Percentiles rank a stretch among this genome's conserved stretches.
These are phyloP conservation scores for Articulospora tetracladia DNA, from an alignment of 495 filamentous ascomycete genomes.

Conservation along the genomic window DNA sequence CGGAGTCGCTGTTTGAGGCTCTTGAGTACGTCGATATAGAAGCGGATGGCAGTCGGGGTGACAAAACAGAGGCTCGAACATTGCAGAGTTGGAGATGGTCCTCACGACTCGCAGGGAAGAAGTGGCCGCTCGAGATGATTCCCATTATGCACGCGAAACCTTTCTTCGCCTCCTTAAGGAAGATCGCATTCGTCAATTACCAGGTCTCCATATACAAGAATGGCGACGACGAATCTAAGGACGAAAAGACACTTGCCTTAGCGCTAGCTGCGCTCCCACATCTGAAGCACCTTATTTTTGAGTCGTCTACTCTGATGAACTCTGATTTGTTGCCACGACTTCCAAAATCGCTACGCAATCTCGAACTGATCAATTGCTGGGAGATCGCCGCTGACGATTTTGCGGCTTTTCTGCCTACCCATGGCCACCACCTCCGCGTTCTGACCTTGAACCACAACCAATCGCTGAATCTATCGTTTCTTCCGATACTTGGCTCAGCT, in stretches of 20 bases:
- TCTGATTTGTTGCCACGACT: conserved; percentile 55
- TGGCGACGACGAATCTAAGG: conserved; percentile 28
- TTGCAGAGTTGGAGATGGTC: conserved; percentile 81
- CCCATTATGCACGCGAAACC: conserved; percentile 48
- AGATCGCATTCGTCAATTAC: conserved; percentile 63
- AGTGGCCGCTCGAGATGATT: conserved; percentile 47
- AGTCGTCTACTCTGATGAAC: conserved; percentile 62
- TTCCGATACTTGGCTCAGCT: conserved; percentile 51
- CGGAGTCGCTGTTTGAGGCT: conserved; percentile 52
- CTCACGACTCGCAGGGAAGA: conserved; percentile 51
- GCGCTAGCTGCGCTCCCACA: conserved; percentile 57
- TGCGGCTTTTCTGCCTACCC: conserved; percentile 51
- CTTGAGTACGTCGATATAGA: conserved; percentile 35
- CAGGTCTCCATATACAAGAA: conserved; percentile 39
- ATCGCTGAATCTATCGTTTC: conserved; percentile 67
- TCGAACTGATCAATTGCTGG: conserved; percentile 74
- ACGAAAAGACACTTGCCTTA: conserved; percentile 42
- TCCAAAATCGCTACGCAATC: conserved; percentile 54
- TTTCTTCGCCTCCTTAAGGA: conserved; percentile 54
- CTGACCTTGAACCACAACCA: conserved; percentile 74
- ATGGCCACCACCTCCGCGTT: conserved; percentile 57
- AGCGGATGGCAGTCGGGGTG: conserved; percentile 16
- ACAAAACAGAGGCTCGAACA: conserved; percentile 25
- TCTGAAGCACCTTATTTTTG: conserved; percentile 60
- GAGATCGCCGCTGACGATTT: conserved; percentile 59